These are phyloP conservation scores for Vaccinium darrowii DNA, from an alignment of 148 eudicot species.

Conservation along the genomic window DNA sequence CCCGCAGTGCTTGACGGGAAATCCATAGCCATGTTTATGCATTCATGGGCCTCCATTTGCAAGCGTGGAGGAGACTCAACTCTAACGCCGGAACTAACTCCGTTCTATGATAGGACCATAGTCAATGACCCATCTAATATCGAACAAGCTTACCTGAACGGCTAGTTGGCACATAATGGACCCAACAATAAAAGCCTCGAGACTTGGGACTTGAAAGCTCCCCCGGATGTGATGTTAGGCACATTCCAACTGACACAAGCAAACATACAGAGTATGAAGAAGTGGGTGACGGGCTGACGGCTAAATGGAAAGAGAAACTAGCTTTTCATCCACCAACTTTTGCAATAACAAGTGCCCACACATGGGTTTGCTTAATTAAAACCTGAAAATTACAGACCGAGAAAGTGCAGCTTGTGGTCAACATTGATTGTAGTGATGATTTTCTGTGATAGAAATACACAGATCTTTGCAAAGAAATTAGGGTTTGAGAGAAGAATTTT, in stretches of 20 bases:
- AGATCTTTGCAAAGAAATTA: too few species aligned
- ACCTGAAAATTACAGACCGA: neutral
- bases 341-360: slow-evolving; percentile 4
- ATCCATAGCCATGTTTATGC: slow-evolving; percentile 21
- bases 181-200: slow-evolving; percentile 14
- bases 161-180: slow-evolving; percentile 1
- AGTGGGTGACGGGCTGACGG: neutral
- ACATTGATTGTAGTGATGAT: too few species aligned
- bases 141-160: neutral
- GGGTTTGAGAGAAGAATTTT: too few species aligned
- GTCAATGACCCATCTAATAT: neutral
- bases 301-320: neutral
- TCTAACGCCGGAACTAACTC: neutral
- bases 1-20: slow-evolving; percentile 17
- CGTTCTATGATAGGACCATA: neutral
- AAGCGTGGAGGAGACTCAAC: neutral
- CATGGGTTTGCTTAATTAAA: slow-evolving; percentile 22
- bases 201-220: slow-evolving; percentile 13
- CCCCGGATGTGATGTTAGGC: neutral
- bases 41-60: slow-evolving; percentile 20
- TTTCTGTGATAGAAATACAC: too few species aligned
- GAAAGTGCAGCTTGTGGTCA: slow-evolving; percentile 7
- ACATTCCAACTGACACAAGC: slow-evolving; percentile 9
- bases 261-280: slow-evolving; percentile 14
- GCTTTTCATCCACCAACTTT: slow-evolving; percentile 4